Conservation (phyloP, 2,329 filamentous ascomycete species). For the Clathrospora elynae region DNA sequence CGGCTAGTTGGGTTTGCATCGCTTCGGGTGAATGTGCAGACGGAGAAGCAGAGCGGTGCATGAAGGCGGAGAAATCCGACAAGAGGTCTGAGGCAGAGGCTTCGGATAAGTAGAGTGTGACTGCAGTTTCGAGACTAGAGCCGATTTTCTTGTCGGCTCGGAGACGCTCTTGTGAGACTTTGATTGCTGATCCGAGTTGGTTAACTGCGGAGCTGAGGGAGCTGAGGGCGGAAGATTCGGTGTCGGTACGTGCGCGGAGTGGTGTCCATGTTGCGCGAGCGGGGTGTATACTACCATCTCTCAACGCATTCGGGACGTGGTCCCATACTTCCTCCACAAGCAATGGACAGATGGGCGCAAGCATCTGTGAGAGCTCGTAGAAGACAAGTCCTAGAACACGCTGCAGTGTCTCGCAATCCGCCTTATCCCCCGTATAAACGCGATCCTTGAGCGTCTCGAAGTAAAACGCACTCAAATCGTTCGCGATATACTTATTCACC, state of each 20-base stretch:
- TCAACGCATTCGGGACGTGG: constrained; percentile 70
- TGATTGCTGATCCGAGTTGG: constrained; percentile 68
- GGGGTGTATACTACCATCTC: constrained; percentile 39
- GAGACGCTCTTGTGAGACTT: constrained; percentile 74
- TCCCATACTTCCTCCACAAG: constrained; percentile 90
- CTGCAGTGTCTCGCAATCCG: constrained; percentile 64
- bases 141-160: constrained; percentile 74
- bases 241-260: constrained; percentile 15
- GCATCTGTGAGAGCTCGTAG: constrained; percentile 73
- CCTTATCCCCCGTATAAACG: constrained; percentile 79
- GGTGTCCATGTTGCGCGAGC: constrained; percentile 29
- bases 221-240: constrained; percentile 25
- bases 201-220: constrained; percentile 47
- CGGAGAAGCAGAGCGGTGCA: constrained; percentile 1
- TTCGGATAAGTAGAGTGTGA: constrained; percentile 50
- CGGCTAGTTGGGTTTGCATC: constrained; percentile 43
- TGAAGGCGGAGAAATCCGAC: constrained; percentile 3
- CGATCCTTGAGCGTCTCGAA: constrained; percentile 91
- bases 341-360: constrained; percentile 79
- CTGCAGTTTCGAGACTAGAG: constrained; percentile 77
- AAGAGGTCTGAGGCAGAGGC: neutral
- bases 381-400: constrained; percentile 67
- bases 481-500: constrained; percentile 80
- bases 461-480: constrained; percentile 89
- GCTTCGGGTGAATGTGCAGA: no score